phyloP scores from a whole-genome alignment of 257 asterid genomes.

The Cynanchum wilfordii region DNA sequence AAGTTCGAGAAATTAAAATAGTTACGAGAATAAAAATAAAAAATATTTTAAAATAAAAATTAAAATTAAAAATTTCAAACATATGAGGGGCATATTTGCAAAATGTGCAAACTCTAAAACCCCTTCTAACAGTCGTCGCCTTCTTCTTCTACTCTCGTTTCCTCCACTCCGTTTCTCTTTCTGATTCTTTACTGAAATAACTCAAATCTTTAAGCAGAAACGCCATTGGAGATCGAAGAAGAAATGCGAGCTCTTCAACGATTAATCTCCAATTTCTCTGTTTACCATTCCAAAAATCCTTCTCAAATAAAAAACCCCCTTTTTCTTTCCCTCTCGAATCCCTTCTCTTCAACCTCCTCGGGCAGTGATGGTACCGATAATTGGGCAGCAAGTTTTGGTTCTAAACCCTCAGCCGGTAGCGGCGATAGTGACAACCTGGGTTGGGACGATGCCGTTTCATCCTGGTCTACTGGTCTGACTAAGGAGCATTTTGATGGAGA shows the following conservation, averaged over 20 bases:
- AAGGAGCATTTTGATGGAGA: slow-evolving; percentile 88
- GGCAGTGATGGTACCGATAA: slow-evolving; percentile 14
- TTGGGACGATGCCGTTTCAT: slow-evolving; percentile 67
- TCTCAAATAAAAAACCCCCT: slow-evolving; percentile 18
- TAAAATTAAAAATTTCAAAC: not conserved
- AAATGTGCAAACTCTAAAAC: not conserved
- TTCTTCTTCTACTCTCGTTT: not conserved
- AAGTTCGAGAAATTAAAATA: too few species aligned
- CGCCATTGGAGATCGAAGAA: not conserved
- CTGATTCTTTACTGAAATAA: not conserved
- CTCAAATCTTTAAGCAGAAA: not conserved
- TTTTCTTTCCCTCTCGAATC: slow-evolving; percentile 16
- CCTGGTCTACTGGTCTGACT: slow-evolving; percentile 87
- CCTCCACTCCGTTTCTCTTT: not conserved
- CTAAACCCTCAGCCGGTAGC: slow-evolving; percentile 21
- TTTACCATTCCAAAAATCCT: slow-evolving; percentile 15
- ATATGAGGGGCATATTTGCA: not conserved
- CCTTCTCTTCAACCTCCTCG: slow-evolving; percentile 36
- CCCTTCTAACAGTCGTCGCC: not conserved
- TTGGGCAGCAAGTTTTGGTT: slow-evolving; percentile 53
- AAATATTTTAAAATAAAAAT: too few species aligned
- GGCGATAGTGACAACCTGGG: slow-evolving; percentile 26
- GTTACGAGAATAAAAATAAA: too few species aligned
- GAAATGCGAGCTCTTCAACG: slow-evolving; percentile 54
- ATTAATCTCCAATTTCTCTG: slow-evolving; percentile 33